Conservation (phyloP, 2,329 filamentous ascomycete species). For the Beauveria bassiana region DNA sequence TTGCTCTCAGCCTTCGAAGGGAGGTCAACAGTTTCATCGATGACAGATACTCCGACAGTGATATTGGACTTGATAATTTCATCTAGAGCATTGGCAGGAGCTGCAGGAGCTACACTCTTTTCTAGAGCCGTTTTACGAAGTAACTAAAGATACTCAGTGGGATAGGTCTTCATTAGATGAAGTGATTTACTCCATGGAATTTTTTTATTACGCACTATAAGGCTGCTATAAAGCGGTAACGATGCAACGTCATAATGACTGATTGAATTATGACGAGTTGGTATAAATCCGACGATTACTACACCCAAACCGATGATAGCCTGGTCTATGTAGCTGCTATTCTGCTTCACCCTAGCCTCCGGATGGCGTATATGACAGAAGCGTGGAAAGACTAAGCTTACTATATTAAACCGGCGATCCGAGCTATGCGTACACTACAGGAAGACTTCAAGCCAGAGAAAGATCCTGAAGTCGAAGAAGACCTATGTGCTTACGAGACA, state of each 20-base stretch:
- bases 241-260: neutral
- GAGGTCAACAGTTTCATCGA: slow-evolving; percentile 3
- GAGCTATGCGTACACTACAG: neutral
- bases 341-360: slow-evolving; percentile 3
- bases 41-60: neutral
- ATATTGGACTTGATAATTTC: slow-evolving; percentile 9
- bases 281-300: slow-evolving; percentile 1
- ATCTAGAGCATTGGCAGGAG: slow-evolving; percentile 6
- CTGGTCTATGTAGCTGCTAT: slow-evolving; percentile 4
- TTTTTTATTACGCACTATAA: slow-evolving; percentile 1
- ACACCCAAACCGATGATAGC: neutral
- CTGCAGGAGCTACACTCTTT: slow-evolving; percentile 5
- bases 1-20: neutral
- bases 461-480: neutral
- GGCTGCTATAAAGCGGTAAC: neutral
- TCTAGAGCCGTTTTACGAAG: slow-evolving; percentile 8
- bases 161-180: slow-evolving; percentile 1
- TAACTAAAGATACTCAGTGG: slow-evolving; percentile 7
- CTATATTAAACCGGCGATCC: neutral
- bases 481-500: neutral
- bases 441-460: neutral
- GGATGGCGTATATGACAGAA: neutral
- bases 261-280: slow-evolving; percentile 3
- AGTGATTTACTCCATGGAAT: neutral
- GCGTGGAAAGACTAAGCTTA: slow-evolving; percentile 1